These are phyloP conservation scores for Penicillium aurantiogriseum DNA, from an alignment of 2,329 filamentous ascomycete species.

Conservation along the genomic window DNA sequence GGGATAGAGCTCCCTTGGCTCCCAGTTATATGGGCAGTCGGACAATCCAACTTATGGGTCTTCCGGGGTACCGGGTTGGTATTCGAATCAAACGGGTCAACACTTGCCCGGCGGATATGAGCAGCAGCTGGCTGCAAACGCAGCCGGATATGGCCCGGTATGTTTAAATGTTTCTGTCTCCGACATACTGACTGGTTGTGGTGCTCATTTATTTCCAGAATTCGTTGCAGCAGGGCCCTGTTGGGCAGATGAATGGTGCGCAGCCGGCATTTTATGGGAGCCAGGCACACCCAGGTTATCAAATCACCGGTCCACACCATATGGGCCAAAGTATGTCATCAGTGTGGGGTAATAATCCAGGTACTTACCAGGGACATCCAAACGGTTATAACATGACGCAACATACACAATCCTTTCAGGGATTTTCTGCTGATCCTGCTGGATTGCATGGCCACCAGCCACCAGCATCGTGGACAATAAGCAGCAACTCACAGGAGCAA, in stretches of 20 bases:
- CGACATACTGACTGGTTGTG: not conserved
- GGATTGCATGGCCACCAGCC: not conserved
- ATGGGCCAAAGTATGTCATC: not conserved
- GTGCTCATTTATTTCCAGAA: conserved; percentile 2
- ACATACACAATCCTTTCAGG: conserved; percentile 3
- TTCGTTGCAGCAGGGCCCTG: not conserved
- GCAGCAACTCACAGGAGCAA: not conserved
- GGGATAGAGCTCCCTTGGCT: conserved; percentile 26
- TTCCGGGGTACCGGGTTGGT: conserved; percentile 16
- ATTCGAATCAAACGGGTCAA: conserved; percentile 18
- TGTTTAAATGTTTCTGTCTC: not conserved
- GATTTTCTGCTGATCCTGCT: not conserved
- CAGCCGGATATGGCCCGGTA: conserved; percentile 7
- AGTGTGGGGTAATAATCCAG: not conserved
- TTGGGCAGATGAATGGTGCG: not conserved
- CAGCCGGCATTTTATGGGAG: not conserved
- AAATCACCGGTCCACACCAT: conserved; percentile 1
- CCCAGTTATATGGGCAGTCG: conserved; percentile 17
- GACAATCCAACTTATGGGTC: conserved; percentile 16
- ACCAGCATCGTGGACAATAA: not conserved
- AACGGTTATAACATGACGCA: conserved; percentile 4
- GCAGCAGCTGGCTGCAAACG: not conserved
- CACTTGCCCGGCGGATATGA: conserved; percentile 5
- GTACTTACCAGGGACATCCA: not conserved
- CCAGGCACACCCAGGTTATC: conserved; percentile 2